Evolutionary conservation across 192 early-diverging fungal genomes (phyloP).

Genomic region (Backusella australiensis): DNA sequence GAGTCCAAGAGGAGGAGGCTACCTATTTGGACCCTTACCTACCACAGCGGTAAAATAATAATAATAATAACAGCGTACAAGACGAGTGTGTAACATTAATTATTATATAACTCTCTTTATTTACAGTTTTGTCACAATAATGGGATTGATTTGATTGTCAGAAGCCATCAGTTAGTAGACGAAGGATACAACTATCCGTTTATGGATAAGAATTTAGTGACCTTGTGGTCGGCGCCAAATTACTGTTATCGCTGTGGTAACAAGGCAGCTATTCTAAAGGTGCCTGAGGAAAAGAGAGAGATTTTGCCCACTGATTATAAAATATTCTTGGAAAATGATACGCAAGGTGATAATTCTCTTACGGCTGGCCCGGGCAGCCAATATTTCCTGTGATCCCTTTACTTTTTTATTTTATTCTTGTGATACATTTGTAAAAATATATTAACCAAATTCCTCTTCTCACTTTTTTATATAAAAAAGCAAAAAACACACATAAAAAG

Average conservation of each 20-base stretch:
- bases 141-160: conserved; percentile 35
- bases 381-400: conserved; percentile 30
- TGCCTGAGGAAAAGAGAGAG: conserved; percentile 48
- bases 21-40: conserved; percentile 33
- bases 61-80: neutral
- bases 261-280: conserved; percentile 74
- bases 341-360: conserved; percentile 26
- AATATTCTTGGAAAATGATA: conserved; percentile 38
- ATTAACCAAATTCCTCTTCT: neutral
- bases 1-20: conserved; percentile 38
- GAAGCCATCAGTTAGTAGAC: conserved; percentile 38
- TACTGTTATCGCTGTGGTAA: conserved; percentile 90
- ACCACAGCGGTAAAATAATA: conserved; percentile 29
- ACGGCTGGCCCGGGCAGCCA: conserved; percentile 32
- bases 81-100: neutral
- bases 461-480: neutral
- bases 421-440: conserved; percentile 8
- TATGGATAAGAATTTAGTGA: conserved; percentile 69
- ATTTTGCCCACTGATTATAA: conserved; percentile 26
- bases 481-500: neutral
- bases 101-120: neutral
- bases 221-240: conserved; percentile 82
- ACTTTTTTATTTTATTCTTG: conserved; percentile 3
- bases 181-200: conserved; percentile 39
- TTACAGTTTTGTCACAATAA: conserved; percentile 39